Conservation (phyloP, 441 rosid species). For the Daphne laureola region DNA sequence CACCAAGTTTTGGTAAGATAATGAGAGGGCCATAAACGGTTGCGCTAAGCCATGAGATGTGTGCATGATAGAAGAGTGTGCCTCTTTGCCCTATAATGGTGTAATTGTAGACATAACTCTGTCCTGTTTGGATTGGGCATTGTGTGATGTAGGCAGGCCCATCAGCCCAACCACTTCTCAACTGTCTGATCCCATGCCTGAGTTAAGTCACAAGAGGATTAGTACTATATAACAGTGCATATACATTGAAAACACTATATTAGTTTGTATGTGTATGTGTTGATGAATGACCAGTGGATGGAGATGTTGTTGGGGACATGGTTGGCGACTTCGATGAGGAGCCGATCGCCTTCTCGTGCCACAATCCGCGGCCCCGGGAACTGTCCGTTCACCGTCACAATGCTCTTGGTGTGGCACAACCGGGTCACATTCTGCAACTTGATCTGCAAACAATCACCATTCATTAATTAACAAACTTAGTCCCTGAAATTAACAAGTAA, state of each 20-base stretch:
- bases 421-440: slow-evolving; percentile 31
- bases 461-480: not conserved
- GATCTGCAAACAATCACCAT: slow-evolving; percentile 8
- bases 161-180: slow-evolving; percentile 50
- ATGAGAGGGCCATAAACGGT: slow-evolving; percentile 49
- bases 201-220: not conserved
- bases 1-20: slow-evolving; percentile 41
- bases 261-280: not conserved
- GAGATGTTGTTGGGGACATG: slow-evolving; percentile 37
- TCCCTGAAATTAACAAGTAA: not conserved
- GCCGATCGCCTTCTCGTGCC: slow-evolving; percentile 42
- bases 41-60: slow-evolving; percentile 50
- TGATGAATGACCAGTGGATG: slow-evolving; percentile 30
- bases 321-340: slow-evolving; percentile 38
- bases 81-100: slow-evolving; percentile 52
- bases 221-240: not conserved
- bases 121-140: slow-evolving; percentile 56
- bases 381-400: slow-evolving; percentile 40
- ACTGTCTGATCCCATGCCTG: slow-evolving; percentile 54
- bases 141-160: slow-evolving; percentile 59
- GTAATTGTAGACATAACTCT: slow-evolving; percentile 45
- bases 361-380: slow-evolving; percentile 48
- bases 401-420: slow-evolving; percentile 38
- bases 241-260: not conserved
- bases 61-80: slow-evolving; percentile 48